phyloP scores from a whole-genome alignment of 1,139 yeast species.

The Blastobotrys malaysiensis region DNA sequence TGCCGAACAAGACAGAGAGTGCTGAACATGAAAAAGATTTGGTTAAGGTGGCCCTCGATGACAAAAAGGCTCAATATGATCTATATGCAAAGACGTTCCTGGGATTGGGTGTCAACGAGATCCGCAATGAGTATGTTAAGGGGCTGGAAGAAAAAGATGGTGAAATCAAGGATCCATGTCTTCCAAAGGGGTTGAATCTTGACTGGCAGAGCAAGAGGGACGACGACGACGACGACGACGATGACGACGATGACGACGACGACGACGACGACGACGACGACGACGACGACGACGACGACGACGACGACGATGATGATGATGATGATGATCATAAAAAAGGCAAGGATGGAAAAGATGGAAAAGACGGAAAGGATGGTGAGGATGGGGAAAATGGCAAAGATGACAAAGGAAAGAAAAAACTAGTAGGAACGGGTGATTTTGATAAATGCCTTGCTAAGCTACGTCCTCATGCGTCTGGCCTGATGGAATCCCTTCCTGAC shows the following conservation, averaged over 20 bases:
- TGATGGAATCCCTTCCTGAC: slow-evolving; percentile 42
- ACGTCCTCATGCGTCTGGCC: slow-evolving; percentile 36
- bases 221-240: slow-evolving; percentile 12
- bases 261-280: slow-evolving; percentile 17
- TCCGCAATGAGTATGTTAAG: slow-evolving; percentile 47
- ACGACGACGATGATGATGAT: slow-evolving; percentile 12
- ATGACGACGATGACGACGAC: slow-evolving; percentile 13
- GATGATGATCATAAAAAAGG: slow-evolving; percentile 5
- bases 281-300: slow-evolving; percentile 16
- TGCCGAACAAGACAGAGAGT: slow-evolving; percentile 55
- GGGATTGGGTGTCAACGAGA: slow-evolving; percentile 74
- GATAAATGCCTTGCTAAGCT: slow-evolving; percentile 48
- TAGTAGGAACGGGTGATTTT: slow-evolving; percentile 59
- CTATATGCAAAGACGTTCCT: slow-evolving; percentile 63
- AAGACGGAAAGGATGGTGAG: slow-evolving; percentile 5
- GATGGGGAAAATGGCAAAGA: slow-evolving; percentile 12
- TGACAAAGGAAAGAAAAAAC: slow-evolving; percentile 34
- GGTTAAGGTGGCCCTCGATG: slow-evolving; percentile 43
- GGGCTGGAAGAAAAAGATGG: slow-evolving; percentile 18
- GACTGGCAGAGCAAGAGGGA: slow-evolving; percentile 11
- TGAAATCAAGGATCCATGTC: slow-evolving; percentile 41
- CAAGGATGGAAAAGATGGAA: slow-evolving; percentile 12
- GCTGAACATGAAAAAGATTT: slow-evolving; percentile 51
- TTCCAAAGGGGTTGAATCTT: slow-evolving; percentile 33
- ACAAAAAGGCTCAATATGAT: slow-evolving; percentile 36